These are phyloP conservation scores for Massospora cicadina DNA, from an alignment of 371 early-diverging fungal genomes.

Conservation along the genomic window DNA sequence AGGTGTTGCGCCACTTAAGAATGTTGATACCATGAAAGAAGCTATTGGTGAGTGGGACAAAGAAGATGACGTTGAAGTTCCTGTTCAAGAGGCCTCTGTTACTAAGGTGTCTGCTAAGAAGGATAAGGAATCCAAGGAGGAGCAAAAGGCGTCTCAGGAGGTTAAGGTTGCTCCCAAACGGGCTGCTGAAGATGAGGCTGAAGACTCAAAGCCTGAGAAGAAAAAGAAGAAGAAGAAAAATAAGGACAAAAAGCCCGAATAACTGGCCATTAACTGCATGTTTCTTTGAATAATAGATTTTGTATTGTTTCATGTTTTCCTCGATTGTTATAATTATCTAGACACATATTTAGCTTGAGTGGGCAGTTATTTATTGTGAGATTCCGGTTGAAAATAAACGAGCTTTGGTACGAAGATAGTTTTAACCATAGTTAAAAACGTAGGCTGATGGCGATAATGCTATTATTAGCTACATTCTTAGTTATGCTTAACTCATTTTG, in stretches of 20 bases:
- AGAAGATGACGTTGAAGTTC: conserved; percentile 19
- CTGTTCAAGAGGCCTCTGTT: conserved; percentile 16
- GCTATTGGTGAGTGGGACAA: conserved; percentile 66
- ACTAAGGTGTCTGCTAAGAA: conserved; percentile 18
- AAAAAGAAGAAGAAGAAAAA: conserved; percentile 19
- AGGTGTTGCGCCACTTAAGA: conserved; percentile 75
- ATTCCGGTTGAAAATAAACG: too few species aligned
- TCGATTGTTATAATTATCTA: too few species aligned
- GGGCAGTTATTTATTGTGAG: too few species aligned
- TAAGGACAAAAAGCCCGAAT: conserved; percentile 8
- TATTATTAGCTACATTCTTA: too few species aligned
- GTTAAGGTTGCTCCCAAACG: conserved; percentile 13
- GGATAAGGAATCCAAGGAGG: conserved; percentile 17
- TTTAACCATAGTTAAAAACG: too few species aligned
- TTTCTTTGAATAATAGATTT: too few species aligned
- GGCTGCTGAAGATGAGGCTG: conserved; percentile 4
- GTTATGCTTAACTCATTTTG: too few species aligned
- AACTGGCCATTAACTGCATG: too few species aligned
- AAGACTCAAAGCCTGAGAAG: conserved; percentile 17
- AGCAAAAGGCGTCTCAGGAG: conserved; percentile 17
- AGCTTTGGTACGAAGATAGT: too few species aligned
- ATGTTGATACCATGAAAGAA: conserved; percentile 82
- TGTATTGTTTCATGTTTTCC: too few species aligned
- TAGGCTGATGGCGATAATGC: too few species aligned
- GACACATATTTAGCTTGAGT: too few species aligned